Percentiles rank a stretch among this genome's conserved stretches.
Conservation (phyloP, 768 basidiomycete species). For the Tulasnella sp. region DNA sequence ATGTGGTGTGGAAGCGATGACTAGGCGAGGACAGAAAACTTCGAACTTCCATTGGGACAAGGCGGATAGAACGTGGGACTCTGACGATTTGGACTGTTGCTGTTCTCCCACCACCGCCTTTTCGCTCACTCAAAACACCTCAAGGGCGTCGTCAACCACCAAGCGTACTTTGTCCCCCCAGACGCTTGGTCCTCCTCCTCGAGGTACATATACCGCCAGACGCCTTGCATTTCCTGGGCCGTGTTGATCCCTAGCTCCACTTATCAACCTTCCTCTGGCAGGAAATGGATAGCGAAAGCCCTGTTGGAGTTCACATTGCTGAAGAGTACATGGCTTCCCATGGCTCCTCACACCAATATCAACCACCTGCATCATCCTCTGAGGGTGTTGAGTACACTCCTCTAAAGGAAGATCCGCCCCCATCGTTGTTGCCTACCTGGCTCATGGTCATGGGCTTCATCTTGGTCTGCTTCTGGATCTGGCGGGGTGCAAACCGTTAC, state of each 20-base stretch:
- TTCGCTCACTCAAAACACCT: not conserved
- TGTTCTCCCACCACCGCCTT: conserved; percentile 8
- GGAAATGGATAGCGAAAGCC: conserved; percentile 6
- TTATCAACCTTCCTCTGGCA: not conserved
- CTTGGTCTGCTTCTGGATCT: conserved; percentile 22
- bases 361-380: not conserved
- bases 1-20: not conserved
- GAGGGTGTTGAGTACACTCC: conserved; percentile 9
- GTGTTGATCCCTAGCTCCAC: not conserved
- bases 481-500: conserved; percentile 28
- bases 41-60: conserved; percentile 1
- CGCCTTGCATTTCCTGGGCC: not conserved
- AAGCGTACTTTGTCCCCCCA: conserved; percentile 1
- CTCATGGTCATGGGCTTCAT: conserved; percentile 23
- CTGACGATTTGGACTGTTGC: conserved; percentile 11
- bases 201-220: not conserved
- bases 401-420: conserved; percentile 8
- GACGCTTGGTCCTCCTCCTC: conserved; percentile 1
- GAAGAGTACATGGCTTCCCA: not conserved
- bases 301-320: not conserved
- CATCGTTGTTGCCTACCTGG: conserved; percentile 14
- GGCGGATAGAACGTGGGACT: conserved; percentile 12
- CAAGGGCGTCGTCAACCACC: conserved; percentile 6
- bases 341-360: not conserved
- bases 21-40: not conserved